Evolutionary conservation across 2,329 filamentous ascomycete genomes (phyloP).

Genomic region (Onygenales sp.): DNA sequence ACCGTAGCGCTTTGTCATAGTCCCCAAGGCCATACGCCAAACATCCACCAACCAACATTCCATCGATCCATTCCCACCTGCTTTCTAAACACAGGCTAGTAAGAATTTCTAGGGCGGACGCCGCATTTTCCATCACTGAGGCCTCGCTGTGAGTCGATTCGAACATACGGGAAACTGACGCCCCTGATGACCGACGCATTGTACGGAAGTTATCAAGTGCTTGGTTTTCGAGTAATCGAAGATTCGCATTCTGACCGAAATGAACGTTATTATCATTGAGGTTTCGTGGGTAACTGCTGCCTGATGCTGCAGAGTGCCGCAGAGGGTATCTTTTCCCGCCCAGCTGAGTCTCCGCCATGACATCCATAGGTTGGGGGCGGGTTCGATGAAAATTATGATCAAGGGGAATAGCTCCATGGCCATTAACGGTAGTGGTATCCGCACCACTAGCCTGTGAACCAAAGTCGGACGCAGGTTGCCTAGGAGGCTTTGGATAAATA

Average conservation of each 20-base stretch:
- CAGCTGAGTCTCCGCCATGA: neutral
- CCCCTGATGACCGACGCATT: constrained; percentile 21
- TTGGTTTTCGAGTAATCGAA: constrained; percentile 18
- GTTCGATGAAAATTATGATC: constrained; percentile 6
- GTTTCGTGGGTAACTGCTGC: constrained; percentile 7
- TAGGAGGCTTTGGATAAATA: constrained; percentile 54
- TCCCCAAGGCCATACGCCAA: constrained; percentile 81
- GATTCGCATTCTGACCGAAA: constrained; percentile 8
- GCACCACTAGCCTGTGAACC: constrained; percentile 5
- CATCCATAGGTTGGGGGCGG: neutral
- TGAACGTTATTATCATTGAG: constrained; percentile 6
- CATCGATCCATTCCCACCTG: constrained; percentile 82
- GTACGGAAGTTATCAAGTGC: constrained; percentile 23
- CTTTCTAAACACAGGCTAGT: constrained; percentile 68
- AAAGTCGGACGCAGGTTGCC: constrained; percentile 39
- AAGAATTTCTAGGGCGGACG: constrained; percentile 60
- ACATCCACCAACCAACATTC: constrained; percentile 84
- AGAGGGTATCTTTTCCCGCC: constrained; percentile 8
- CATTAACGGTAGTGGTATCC: neutral
- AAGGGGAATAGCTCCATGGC: constrained; percentile 2
- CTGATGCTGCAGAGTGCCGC: constrained; percentile 9
- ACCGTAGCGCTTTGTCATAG: constrained; percentile 56
- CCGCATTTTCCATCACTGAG: constrained; percentile 49
- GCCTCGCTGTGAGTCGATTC: constrained; percentile 22
- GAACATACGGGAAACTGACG: constrained; percentile 26